Evolutionary conservation across 257 asterid species (phyloP).

Genomic region (Echites panduratus): DNA sequence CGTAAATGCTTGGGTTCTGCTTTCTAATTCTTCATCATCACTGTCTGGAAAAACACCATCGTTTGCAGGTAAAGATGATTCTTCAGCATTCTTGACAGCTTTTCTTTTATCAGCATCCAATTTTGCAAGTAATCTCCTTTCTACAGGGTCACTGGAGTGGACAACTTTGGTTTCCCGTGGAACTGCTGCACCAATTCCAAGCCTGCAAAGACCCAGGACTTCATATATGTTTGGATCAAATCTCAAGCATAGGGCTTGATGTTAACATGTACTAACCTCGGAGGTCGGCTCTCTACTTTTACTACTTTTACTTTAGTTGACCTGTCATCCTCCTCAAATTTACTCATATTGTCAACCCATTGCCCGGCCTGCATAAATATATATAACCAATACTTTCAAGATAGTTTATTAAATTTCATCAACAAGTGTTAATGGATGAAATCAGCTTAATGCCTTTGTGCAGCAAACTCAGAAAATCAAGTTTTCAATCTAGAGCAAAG

Average conservation of each 20-base stretch:
- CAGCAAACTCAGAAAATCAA: background rate
- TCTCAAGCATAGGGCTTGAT: background rate
- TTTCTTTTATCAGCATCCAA: constrained; percentile 45
- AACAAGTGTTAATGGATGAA: background rate
- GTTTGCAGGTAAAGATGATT: constrained; percentile 25
- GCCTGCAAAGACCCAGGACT: constrained; percentile 36
- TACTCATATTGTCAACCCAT: constrained; percentile 69
- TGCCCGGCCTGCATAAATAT: constrained; percentile 72
- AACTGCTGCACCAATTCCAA: constrained; percentile 82
- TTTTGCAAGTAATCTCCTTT: constrained; percentile 54
- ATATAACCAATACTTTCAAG: constrained; percentile 6
- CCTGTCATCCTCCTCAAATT: constrained; percentile 30
- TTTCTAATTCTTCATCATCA: constrained; percentile 64
- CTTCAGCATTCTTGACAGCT: constrained; percentile 32
- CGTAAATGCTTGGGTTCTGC: constrained; percentile 57
- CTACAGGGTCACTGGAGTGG: constrained; percentile 47
- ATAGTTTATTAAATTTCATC: background rate
- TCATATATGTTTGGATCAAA: background rate
- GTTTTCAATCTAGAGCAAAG: no score
- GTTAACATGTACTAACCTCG: constrained; percentile 40
- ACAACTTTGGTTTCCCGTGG: constrained; percentile 41
- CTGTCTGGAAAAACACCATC: constrained; percentile 47
- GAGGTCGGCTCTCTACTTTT: constrained; percentile 65
- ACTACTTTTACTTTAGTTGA: constrained; percentile 33
- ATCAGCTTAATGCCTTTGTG: background rate